Evolutionary conservation across 2,329 filamentous ascomycete genomes (phyloP), one percentile per base, ranked within the genome.

Genomic region (Penicillium sp.): DNA sequence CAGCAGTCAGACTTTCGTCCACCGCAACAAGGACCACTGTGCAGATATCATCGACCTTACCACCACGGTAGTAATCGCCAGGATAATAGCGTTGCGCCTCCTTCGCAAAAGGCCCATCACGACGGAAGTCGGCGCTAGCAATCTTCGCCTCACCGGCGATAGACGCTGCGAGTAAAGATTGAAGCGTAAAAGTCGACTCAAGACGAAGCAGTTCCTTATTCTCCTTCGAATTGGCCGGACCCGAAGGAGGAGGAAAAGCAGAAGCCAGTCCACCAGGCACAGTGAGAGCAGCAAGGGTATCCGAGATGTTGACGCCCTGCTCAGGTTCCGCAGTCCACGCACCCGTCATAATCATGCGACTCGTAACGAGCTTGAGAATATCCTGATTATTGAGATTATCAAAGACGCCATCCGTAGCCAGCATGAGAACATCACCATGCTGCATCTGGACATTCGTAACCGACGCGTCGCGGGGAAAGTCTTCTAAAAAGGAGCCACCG

Each of bases 21-120:
- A 90, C 85, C 1, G 90, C 90, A 24, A 96, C 78, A 26, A 87
- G 84, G 12, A 92, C 86, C 44, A 99, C 79, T 4, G 91, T 91
- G 65, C 91, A 93, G 52, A 99, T 97, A 71, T 99, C 94, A 69
- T 99, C 94, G 17, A 95, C 84, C 73, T 99, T 99, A 46, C 94
- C 94, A 51, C 94, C 94, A 52, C 85, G 85, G 84, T 90, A 99
- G 52, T 86, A 84, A 71, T 97, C 93, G 30, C 87, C 80, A 0
- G 94, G 93, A 62, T 90, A 96, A 67, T 89, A 86, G 66, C 87
- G 89, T 69, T 94, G 90, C 17, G 97, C 91, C 71, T 97, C 91
- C 73, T 90, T 96, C 33, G 94, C 91, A 72, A 99, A 99, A 0
- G 94, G 94, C 0, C 93, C 91, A 69, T 97, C 90, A 46, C 90